Conservation (phyloP, 352 stramenopile genomes). For the Globisporangium echinulatum region DNA sequence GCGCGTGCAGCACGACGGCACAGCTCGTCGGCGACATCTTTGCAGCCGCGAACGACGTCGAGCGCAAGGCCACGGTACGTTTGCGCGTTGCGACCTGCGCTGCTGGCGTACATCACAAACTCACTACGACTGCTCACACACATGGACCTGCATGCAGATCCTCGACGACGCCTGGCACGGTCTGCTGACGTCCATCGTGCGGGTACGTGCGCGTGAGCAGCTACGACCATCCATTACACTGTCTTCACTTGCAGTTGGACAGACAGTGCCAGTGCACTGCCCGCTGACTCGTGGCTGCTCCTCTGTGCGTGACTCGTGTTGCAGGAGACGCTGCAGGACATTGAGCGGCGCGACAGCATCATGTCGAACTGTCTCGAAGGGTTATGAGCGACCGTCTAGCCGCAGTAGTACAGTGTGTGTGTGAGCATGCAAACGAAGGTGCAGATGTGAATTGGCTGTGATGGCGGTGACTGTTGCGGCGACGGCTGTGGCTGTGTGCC, state of each 20-base stretch:
- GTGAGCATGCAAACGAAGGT: not conserved
- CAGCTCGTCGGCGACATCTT: conserved; percentile 42
- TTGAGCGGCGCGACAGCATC: conserved; percentile 54
- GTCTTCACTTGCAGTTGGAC: too few relatives aligned
- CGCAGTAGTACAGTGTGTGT: too few relatives aligned
- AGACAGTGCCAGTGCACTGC: not conserved
- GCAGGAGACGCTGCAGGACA: conserved; percentile 66
- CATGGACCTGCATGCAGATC: conserved; percentile 14
- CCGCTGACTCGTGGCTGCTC: not conserved
- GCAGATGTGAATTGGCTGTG: not conserved
- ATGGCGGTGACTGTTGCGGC: too few relatives aligned
- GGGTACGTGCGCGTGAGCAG: conserved; percentile 19
- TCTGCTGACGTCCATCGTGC: conserved; percentile 48
- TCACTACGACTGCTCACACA: not conserved
- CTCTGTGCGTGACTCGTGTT: too few relatives aligned
- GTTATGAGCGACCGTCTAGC: conserved; percentile 19
- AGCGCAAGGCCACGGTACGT: conserved; percentile 44
- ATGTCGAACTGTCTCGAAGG: conserved; percentile 65
- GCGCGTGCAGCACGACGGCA: conserved; percentile 8
- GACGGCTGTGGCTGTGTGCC: too few relatives aligned
- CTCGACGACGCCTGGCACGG: conserved; percentile 49
- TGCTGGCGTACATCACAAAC: not conserved
- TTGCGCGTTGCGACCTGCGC: not conserved
- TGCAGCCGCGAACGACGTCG: conserved; percentile 31
- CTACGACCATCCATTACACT: not conserved